These are phyloP conservation scores for Barbarea vulgaris DNA, from an alignment of 345 rosid species.

Conservation along the genomic window DNA sequence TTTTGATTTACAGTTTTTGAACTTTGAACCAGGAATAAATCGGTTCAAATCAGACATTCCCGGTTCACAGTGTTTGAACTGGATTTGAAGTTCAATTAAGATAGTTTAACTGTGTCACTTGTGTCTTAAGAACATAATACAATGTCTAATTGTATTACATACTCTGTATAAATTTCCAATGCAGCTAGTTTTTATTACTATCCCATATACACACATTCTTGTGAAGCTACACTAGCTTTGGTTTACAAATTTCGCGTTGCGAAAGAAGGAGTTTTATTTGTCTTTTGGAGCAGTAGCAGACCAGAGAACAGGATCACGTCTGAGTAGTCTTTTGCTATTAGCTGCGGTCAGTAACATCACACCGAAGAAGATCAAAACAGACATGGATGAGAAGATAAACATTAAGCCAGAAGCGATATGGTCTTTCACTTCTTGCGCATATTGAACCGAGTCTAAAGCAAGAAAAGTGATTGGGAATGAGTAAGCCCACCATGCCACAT, in stretches of 20 bases:
- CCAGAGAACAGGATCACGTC: conserved; percentile 45
- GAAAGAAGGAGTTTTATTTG: neutral
- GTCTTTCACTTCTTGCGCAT: conserved; percentile 52
- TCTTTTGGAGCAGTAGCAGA: conserved; percentile 36
- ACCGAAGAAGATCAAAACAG: conserved; percentile 53
- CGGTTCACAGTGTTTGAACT: neutral
- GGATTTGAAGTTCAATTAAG: neutral
- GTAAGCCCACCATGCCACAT: conserved; percentile 75
- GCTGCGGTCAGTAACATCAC: conserved; percentile 53
- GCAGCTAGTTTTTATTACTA: neutral
- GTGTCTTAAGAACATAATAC: too few species aligned
- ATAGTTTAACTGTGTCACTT: too few species aligned
- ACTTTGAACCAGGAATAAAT: neutral
- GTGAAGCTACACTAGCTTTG: neutral
- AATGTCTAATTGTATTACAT: too few species aligned
- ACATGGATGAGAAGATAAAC: conserved; percentile 50
- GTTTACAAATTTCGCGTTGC: neutral
- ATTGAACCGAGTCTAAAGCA: conserved; percentile 58
- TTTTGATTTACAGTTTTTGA: neutral
- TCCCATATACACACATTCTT: neutral
- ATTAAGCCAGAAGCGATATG: conserved; percentile 41
- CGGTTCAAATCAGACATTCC: neutral
- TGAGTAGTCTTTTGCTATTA: conserved; percentile 39
- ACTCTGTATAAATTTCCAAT: neutral
- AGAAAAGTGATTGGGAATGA: conserved; percentile 62